Evolutionary conservation across 1,139 yeast genomes (phyloP).

Genomic region (Yamadazyma taylorii): DNA sequence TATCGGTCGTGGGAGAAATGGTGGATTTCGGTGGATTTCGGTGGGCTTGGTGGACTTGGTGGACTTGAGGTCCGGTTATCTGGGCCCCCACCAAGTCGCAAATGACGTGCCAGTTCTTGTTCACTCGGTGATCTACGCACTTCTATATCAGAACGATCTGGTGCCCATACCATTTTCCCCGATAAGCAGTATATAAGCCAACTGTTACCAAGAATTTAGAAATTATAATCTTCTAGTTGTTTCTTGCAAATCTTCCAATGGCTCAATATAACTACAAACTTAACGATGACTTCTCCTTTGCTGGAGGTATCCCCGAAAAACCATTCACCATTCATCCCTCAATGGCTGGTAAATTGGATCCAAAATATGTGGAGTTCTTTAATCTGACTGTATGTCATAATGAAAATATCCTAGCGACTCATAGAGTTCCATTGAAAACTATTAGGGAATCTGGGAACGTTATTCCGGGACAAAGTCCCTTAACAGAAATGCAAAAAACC

Average conservation of each 20-base stretch:
- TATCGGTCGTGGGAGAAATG: too few relatives aligned
- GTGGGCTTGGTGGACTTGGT: neutral
- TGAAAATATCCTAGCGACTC: constrained; percentile 40
- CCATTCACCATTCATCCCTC: constrained; percentile 28
- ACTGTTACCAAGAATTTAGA: too few relatives aligned
- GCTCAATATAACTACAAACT: constrained; percentile 16
- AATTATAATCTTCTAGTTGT: neutral
- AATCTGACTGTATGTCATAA: constrained; percentile 25
- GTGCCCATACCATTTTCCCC: too few relatives aligned
- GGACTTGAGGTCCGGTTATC: too few relatives aligned
- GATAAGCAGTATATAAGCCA: too few relatives aligned
- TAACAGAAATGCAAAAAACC: constrained; percentile 25
- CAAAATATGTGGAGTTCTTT: constrained; percentile 39
- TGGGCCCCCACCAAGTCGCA: too few relatives aligned
- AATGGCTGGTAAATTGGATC: constrained; percentile 22
- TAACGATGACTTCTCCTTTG: constrained; percentile 20
- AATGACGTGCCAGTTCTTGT: too few relatives aligned
- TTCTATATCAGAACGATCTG: too few relatives aligned
- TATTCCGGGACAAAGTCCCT: constrained; percentile 45
- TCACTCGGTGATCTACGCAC: too few relatives aligned
- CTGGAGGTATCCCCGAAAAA: constrained; percentile 21
- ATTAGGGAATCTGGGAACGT: constrained; percentile 45
- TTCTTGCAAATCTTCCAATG: constrained; percentile 6
- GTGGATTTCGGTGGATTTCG: too few relatives aligned
- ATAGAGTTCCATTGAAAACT: constrained; percentile 36